Evolutionary conservation across 2,329 filamentous ascomycete species (phyloP).

Genomic region (Fusarium sp.): DNA sequence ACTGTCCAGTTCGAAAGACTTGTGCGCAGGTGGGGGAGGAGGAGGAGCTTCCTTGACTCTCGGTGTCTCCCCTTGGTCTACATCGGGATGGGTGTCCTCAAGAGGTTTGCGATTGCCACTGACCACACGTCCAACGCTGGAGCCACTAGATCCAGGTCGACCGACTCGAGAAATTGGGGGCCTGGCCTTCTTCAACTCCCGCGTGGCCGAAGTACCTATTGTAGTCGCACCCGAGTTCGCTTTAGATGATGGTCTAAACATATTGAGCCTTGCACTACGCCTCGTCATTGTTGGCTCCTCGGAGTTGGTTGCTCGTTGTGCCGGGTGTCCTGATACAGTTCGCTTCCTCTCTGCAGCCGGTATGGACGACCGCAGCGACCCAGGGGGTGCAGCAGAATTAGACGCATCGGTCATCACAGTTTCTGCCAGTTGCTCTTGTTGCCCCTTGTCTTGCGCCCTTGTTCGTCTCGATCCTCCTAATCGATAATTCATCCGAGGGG

Average conservation of each 20-base stretch:
- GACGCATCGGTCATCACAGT: constrained; percentile 54
- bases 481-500: constrained; percentile 71
- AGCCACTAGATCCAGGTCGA: constrained; percentile 70
- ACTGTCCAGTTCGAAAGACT: constrained; percentile 60
- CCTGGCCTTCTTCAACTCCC: constrained; percentile 86
- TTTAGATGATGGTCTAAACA: constrained; percentile 75
- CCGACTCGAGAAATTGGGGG: constrained; percentile 74
- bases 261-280: constrained; percentile 75
- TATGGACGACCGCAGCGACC: constrained; percentile 51
- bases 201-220: constrained; percentile 64
- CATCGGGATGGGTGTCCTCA: constrained; percentile 72
- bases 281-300: constrained; percentile 68
- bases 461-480: constrained; percentile 58
- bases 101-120: constrained; percentile 86
- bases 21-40: constrained; percentile 51
- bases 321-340: constrained; percentile 86
- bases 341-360: constrained; percentile 77
- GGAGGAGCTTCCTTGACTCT: constrained; percentile 55
- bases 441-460: constrained; percentile 50
- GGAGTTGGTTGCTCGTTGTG: constrained; percentile 59
- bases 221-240: constrained; percentile 66
- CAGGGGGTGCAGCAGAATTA: constrained; percentile 46
- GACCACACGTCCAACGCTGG: constrained; percentile 84
- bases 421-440: constrained; percentile 50
- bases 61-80: constrained; percentile 71